Percentiles rank a stretch among this genome's conserved stretches.
Evolutionary conservation across 495 filamentous ascomycete species (phyloP).

Genomic region (Penicillium samsonianum): DNA sequence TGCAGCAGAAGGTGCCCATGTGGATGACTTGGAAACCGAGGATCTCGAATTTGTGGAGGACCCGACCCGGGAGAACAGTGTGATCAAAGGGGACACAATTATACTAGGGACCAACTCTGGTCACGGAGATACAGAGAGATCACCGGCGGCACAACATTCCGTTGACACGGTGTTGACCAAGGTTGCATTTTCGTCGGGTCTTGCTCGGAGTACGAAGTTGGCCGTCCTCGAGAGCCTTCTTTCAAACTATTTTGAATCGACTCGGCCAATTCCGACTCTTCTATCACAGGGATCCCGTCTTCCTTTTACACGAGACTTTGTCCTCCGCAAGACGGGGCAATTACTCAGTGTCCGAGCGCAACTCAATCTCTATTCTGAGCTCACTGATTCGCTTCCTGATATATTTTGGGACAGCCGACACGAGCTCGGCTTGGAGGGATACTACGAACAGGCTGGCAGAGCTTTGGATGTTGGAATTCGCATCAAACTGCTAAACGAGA

Average conservation of each 20-base stretch:
- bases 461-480: constrained; percentile 90
- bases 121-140: constrained; percentile 13
- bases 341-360: constrained; percentile 88
- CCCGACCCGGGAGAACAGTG: constrained; percentile 68
- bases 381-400: constrained; percentile 93
- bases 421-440: constrained; percentile 84
- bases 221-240: constrained; percentile 90
- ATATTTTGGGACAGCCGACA: constrained; percentile 94
- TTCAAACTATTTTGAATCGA: constrained; percentile 79
- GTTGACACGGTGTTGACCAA: constrained; percentile 85
- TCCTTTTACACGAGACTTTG: constrained; percentile 73
- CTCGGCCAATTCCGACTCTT: constrained; percentile 72
- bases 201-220: constrained; percentile 94
- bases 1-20: constrained; percentile 74
- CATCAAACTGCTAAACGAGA: constrained; percentile 90
- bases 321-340: constrained; percentile 91
- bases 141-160: constrained; percentile 35
- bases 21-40: constrained; percentile 73
- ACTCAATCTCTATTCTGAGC: constrained; percentile 93
- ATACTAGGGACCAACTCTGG: constrained; percentile 72
- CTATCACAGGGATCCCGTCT: constrained; percentile 65
- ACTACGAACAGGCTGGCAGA: constrained; percentile 89
- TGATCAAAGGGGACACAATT: constrained; percentile 86
- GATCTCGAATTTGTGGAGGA: constrained; percentile 88
- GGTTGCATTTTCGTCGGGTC: constrained; percentile 91